Percentiles rank a stretch among this genome's conserved stretches.
Evolutionary conservation across 768 basidiomycete species (phyloP).

Genomic region (Leucosporidium yakuticum): DNA sequence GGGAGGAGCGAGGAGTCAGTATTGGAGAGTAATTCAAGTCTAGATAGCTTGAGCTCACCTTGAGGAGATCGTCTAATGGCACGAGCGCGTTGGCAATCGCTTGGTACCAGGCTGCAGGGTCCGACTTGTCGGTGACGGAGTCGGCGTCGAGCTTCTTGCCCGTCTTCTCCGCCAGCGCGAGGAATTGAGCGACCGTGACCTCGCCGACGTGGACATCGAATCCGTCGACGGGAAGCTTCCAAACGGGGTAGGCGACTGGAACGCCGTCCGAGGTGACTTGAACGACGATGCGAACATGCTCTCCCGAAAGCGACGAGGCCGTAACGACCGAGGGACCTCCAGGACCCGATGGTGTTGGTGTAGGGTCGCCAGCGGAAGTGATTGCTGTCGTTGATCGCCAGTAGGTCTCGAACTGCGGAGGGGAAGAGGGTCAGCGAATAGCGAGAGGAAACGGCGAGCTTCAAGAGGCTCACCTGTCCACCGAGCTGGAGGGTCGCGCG

Average conservation of each 20-base stretch:
- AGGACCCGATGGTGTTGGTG: slow-evolving; percentile 23
- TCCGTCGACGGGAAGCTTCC: slow-evolving; percentile 63
- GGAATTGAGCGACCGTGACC: slow-evolving; percentile 75
- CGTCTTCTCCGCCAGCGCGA: slow-evolving; percentile 53
- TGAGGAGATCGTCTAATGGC: slow-evolving; percentile 66
- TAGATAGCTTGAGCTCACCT: slow-evolving; percentile 50
- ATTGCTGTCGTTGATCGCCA: slow-evolving; percentile 76
- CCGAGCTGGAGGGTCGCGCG: slow-evolving; percentile 90
- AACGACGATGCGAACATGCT: slow-evolving; percentile 74
- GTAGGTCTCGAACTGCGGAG: slow-evolving; percentile 71
- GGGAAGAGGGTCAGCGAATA: too few species aligned
- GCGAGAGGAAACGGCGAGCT: too few species aligned
- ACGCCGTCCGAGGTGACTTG: slow-evolving; percentile 88
- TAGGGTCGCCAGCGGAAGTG: slow-evolving; percentile 34
- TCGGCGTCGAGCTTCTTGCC: slow-evolving; percentile 48
- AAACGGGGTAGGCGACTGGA: slow-evolving; percentile 77
- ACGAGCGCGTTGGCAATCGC: slow-evolving; percentile 49
- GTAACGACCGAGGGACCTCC: slow-evolving; percentile 50
- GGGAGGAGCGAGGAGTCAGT: slow-evolving; percentile 49
- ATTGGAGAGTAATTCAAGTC: slow-evolving; percentile 8
- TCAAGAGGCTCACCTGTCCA: slow-evolving; percentile 50
- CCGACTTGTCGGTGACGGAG: slow-evolving; percentile 9
- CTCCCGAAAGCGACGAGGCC: slow-evolving; percentile 82
- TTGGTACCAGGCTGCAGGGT: slow-evolving; percentile 45
- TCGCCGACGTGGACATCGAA: slow-evolving; percentile 77